Percentiles rank a stretch among this genome's conserved stretches.
Conservation (phyloP, 2,329 filamentous ascomycete genomes). For the Monosporascus sp. region DNA sequence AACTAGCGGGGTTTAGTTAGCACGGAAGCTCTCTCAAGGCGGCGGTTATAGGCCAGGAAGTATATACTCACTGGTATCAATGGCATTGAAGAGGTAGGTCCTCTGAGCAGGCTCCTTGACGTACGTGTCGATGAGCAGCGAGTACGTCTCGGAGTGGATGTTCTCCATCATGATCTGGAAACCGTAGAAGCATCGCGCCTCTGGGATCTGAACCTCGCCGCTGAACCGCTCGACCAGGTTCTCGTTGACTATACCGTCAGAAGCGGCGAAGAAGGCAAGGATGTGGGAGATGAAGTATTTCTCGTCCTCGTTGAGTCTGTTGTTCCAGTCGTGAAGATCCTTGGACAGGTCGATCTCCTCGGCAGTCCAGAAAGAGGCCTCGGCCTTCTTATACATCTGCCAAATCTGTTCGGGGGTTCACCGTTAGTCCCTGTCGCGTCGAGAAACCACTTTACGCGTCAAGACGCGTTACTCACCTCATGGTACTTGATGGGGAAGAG, state of each 20-base stretch:
- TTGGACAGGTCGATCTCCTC: constrained; percentile 99
- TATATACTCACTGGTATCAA: constrained; percentile 77
- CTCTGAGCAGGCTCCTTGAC: constrained; percentile 96
- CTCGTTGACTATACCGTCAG: constrained; percentile 98
- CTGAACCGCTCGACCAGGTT: constrained; percentile 98
- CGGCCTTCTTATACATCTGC: constrained; percentile 99
- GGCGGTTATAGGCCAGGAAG: constrained; percentile 1
- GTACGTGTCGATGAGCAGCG: constrained; percentile 96
- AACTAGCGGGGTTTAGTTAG: constrained; percentile 44
- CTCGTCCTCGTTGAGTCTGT: constrained; percentile 93
- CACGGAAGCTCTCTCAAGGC: not conserved
- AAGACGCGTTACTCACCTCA: constrained; percentile 68
- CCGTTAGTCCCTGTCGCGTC: constrained; percentile 32
- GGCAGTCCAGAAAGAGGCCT: constrained; percentile 99
- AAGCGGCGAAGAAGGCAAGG: constrained; percentile 97
- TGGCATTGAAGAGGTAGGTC: constrained; percentile 93
- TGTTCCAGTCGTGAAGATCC: constrained; percentile 99
- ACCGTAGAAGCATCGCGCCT: constrained; percentile 98
- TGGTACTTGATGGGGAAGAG: constrained; percentile 99
- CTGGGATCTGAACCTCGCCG: constrained; percentile 91
- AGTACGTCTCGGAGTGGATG: constrained; percentile 99
- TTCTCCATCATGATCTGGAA: constrained; percentile 99
- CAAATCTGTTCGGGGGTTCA: constrained; percentile 64
- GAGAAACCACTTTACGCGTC: constrained; percentile 63
- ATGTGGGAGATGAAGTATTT: constrained; percentile 98